A percentile compares a stretch with the other conserved stretches of the same genome.
phyloP scores from a whole-genome alignment of 768 basidiomycete genomes.

The Sistotremastrum niveocremeum region DNA sequence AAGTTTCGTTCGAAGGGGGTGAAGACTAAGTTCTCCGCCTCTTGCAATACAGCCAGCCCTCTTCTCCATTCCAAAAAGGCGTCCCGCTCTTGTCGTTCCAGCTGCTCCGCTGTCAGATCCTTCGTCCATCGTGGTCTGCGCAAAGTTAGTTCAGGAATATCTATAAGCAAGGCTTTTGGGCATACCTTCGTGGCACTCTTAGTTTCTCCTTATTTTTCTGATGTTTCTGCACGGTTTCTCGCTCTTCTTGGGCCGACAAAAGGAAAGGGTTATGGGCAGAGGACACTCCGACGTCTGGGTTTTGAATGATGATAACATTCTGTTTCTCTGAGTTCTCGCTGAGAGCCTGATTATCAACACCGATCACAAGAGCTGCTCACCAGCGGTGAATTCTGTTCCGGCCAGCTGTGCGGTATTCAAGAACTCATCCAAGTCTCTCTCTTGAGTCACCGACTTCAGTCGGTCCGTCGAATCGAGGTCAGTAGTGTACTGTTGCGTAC shows the following conservation, averaged over 20 bases:
- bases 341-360: slow-evolving; percentile 2
- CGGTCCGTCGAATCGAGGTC: slow-evolving; percentile 56
- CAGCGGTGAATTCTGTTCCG: slow-evolving; percentile 91
- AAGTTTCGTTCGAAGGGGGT: slow-evolving; percentile 96
- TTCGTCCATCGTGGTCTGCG: slow-evolving; percentile 75
- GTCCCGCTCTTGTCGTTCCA: slow-evolving; percentile 82
- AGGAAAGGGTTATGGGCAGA: slow-evolving; percentile 72
- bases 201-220: slow-evolving; percentile 58
- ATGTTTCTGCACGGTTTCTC: slow-evolving; percentile 59
- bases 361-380: slow-evolving; percentile 27
- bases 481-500: slow-evolving; percentile 47
- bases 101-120: slow-evolving; percentile 55
- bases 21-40: slow-evolving; percentile 73
- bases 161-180: background rate
- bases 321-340: slow-evolving; percentile 40
- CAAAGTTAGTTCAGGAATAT: background rate
- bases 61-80: slow-evolving; percentile 90
- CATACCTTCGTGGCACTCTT: slow-evolving; percentile 59
- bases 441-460: slow-evolving; percentile 89
- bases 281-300: slow-evolving; percentile 21
- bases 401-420: slow-evolving; percentile 89
- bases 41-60: slow-evolving; percentile 89
- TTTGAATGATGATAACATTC: slow-evolving; percentile 62
- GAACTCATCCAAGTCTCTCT: slow-evolving; percentile 91
- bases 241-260: slow-evolving; percentile 71